Evolutionary conservation across 805 yeast genomes (phyloP), one percentile per base, ranked within the genome.

Genomic region (Wickerhamiella bombiphila): DNA sequence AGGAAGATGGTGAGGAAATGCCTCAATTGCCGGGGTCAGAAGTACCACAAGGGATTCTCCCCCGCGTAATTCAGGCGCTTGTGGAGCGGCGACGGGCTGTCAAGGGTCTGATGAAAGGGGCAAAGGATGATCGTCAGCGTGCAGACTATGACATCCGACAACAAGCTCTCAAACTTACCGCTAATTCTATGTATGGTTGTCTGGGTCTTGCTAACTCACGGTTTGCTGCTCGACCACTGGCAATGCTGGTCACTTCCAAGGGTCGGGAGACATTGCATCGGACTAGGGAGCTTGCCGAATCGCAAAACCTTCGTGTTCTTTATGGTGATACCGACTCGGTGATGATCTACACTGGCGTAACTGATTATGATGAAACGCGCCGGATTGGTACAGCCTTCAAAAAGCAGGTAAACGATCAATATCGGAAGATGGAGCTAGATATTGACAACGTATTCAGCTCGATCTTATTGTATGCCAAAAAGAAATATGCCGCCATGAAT

Each of bases 161-260:
- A 59, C 93, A 80, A 56, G 97, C 98, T 0, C 70, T 91, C 55
- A 91, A 91, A 57, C 67, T 91, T 55, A 93, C 98, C 2, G 98
- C 98, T 21, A 91, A 91, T 60, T 91, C 98, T n/a, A 88, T 91
- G 96, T 91, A 91, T 61, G 98, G 98, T 54, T 91, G 97, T 70
- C 69, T 91, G 50, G 98, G 98, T 48, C 86, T 76, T 57, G 80
- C 79, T 5, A 71, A 79, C 50, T 83, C 96, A 17, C 70, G 98
- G 52, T 91, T 91, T 58, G 88, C 86, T 53, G 98, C 98, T 9
- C 79, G 81, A 53, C 95, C 97, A 0, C 65, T 91, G 49, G 98
- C 98, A 4, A 82, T 82, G 86, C 65, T 91, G 51, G 94, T 85
- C 41, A 91, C 98, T 2, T 79, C 76, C 50, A 82, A 86, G 58